Conservation (phyloP, 2,329 filamentous ascomycete genomes). For the Venturia effusa region DNA sequence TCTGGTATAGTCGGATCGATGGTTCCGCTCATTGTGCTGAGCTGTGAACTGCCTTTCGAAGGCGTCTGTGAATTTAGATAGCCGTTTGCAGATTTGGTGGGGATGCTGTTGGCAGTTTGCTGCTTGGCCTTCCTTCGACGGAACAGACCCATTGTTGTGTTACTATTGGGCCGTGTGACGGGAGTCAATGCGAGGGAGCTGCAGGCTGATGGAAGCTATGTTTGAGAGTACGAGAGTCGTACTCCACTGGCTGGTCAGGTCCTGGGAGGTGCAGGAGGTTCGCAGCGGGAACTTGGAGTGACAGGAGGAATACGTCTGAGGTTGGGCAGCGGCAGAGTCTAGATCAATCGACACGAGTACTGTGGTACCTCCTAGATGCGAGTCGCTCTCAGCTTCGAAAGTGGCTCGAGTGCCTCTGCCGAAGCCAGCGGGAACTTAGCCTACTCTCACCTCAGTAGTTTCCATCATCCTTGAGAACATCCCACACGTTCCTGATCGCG, state of each 20-base stretch:
- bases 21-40: neutral
- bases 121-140: neutral
- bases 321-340: no score
- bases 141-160: constrained; percentile 3
- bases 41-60: neutral
- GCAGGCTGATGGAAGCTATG: neutral
- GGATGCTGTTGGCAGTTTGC: neutral
- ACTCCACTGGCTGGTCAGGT: neutral
- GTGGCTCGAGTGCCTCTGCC: neutral
- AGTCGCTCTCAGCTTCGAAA: neutral
- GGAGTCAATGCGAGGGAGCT: neutral
- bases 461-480: neutral
- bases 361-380: neutral
- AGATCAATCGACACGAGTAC: no score
- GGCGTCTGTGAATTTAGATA: neutral
- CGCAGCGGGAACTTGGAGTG: no score
- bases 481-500: neutral
- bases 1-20: constrained; percentile 4
- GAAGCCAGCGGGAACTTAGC: neutral
- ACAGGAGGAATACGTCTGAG: no score
- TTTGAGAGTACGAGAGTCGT: neutral
- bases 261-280: neutral
- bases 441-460: no score
- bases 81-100: neutral
- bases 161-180: neutral